A percentile compares a stretch with the other conserved stretches of the same genome.
phyloP scores from a whole-genome alignment of 2,329 filamentous ascomycete species.

The Fusarium sp. region DNA sequence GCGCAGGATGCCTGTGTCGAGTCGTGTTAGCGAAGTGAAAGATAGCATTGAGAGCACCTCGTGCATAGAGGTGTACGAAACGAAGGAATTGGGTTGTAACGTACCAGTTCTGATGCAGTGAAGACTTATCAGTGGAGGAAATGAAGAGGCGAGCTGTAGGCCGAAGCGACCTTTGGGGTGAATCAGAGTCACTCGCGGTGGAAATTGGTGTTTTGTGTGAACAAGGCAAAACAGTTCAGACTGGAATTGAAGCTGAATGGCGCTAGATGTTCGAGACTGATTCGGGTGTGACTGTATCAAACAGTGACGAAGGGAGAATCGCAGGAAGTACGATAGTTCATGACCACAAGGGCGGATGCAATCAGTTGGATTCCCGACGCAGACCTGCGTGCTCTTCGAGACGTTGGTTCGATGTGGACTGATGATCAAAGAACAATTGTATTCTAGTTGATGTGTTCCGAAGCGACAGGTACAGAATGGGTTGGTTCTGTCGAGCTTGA shows the following conservation, averaged over 20 bases:
- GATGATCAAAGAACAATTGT: background rate
- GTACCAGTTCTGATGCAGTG: constrained; percentile 25
- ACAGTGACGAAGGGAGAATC: constrained; percentile 13
- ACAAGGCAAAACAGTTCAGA: constrained; percentile 19
- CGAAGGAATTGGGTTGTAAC: constrained; percentile 19
- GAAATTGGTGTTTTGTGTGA: constrained; percentile 26
- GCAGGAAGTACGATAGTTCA: constrained; percentile 11
- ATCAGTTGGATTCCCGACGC: background rate
- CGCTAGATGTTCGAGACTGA: constrained; percentile 7
- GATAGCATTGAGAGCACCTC: constrained; percentile 3
- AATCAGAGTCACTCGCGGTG: constrained; percentile 31
- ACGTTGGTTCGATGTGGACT: background rate
- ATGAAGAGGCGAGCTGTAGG: constrained; percentile 15
- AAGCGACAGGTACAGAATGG: background rate
- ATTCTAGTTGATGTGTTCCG: background rate
- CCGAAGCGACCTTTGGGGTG: constrained; percentile 22
- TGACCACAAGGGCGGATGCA: constrained; percentile 14
- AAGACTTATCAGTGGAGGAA: constrained; percentile 3
- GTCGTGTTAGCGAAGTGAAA: constrained; percentile 36
- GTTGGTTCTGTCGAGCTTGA: background rate
- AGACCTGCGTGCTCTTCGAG: background rate
- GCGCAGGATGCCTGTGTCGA: constrained; percentile 34
- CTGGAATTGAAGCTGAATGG: constrained; percentile 21
- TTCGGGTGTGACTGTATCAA: constrained; percentile 37
- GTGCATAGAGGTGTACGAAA: constrained; percentile 17